These are phyloP conservation scores for Vigna trinervia DNA, from an alignment of 306 rosid species.

Conservation along the genomic window DNA sequence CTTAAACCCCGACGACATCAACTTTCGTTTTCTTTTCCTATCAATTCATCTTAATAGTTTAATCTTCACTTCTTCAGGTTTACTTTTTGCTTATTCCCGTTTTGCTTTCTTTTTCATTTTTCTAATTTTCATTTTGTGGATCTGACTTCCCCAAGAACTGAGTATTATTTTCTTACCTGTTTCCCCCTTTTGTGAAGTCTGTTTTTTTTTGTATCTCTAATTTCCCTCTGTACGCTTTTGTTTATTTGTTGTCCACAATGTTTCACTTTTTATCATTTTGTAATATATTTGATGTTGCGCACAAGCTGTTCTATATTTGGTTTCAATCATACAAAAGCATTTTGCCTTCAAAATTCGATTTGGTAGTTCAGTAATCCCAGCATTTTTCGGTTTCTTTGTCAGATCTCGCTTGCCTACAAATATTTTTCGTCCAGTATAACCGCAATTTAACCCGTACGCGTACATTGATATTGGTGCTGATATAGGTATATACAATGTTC, in stretches of 20 bases:
- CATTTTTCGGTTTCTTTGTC: background rate
- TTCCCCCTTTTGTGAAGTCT: background rate
- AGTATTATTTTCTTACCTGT: background rate
- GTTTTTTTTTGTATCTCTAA: background rate
- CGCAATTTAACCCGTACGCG: background rate
- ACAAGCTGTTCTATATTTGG: background rate
- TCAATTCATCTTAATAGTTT: background rate
- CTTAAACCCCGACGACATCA: slow-evolving; percentile 8
- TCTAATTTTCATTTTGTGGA: background rate
- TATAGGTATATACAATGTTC: background rate
- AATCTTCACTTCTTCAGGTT: background rate
- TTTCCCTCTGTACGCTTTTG: background rate
- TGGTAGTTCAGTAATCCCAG: background rate
- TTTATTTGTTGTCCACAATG: background rate
- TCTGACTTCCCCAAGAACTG: background rate
- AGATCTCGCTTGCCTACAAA: background rate
- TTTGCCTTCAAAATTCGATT: background rate
- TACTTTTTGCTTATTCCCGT: background rate
- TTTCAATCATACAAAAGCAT: background rate
- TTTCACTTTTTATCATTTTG: background rate
- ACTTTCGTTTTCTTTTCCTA: background rate
- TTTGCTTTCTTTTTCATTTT: background rate
- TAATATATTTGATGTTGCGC: background rate
- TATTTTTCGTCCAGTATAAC: background rate
- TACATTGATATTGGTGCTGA: background rate